Percentiles rank a stretch among this genome's conserved stretches.
These are phyloP conservation scores for Sodiomyces alkalinus DNA, from an alignment of 2,329 filamentous ascomycete species.

Conservation along the genomic window DNA sequence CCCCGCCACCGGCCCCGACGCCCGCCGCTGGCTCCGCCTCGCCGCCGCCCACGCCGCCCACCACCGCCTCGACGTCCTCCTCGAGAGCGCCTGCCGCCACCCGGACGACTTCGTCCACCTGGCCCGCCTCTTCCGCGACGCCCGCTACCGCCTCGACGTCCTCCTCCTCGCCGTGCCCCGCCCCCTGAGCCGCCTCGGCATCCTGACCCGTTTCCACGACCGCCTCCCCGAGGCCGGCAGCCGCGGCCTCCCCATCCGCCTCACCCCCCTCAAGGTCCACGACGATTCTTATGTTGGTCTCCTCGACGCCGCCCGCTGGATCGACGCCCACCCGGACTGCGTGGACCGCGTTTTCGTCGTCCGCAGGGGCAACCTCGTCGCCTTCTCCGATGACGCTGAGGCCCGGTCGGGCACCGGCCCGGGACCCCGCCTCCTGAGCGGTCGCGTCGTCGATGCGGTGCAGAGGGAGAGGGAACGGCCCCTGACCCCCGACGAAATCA, in stretches of 20 bases:
- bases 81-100: conserved; percentile 30
- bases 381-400: conserved; percentile 10
- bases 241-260: conserved; percentile 19
- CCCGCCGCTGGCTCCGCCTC: conserved; percentile 26
- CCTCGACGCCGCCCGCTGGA: conserved; percentile 18
- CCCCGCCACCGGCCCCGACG: conserved; percentile 22
- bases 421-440: conserved; percentile 1
- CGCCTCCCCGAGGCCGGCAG: conserved; percentile 18
- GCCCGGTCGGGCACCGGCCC: neutral
- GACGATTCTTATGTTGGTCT: conserved; percentile 28
- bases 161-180: conserved; percentile 26
- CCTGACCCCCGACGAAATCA: conserved; percentile 13
- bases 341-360: conserved; percentile 23
- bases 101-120: conserved; percentile 24
- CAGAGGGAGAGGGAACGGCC: conserved; percentile 13
- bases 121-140: conserved; percentile 16
- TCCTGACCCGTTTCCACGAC: conserved; percentile 23
- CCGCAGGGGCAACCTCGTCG: conserved; percentile 21
- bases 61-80: conserved; percentile 19
- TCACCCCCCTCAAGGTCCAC: conserved; percentile 28
- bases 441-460: conserved; percentile 11
- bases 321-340: conserved; percentile 15
- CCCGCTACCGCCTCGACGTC: conserved; percentile 22
- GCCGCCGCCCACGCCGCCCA: conserved; percentile 19
- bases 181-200: conserved; percentile 24